Conservation (phyloP, 306 rosid genomes). For the Mimosa pudica region DNA sequence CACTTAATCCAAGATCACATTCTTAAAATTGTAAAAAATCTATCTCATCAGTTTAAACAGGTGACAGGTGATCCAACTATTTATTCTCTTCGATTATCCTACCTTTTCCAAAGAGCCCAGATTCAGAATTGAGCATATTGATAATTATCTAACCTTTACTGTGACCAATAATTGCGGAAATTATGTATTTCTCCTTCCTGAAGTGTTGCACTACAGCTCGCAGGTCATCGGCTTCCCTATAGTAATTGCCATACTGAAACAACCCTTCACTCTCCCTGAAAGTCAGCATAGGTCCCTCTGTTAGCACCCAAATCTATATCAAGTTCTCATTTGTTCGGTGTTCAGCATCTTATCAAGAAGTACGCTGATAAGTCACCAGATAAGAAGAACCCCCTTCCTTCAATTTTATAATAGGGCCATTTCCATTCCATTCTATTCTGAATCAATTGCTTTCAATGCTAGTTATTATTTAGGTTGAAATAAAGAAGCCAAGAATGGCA, state of each 20-base stretch:
- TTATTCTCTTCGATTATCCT: conserved; percentile 9
- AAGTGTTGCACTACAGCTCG: conserved; percentile 70
- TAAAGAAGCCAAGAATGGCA: neutral
- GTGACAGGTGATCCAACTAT: neutral
- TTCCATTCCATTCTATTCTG: conserved; percentile 6
- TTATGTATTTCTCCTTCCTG: conserved; percentile 45
- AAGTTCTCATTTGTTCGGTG: neutral
- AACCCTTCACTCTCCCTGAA: conserved; percentile 89
- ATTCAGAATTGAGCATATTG: conserved; percentile 8
- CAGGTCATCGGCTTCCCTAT: conserved; percentile 81
- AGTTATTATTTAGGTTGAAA: conserved; percentile 12
- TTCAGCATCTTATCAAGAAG: conserved; percentile 12
- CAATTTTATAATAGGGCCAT: conserved; percentile 2
- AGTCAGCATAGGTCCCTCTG: conserved; percentile 26
- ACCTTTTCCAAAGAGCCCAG: conserved; percentile 23
- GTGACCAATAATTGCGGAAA: conserved; percentile 79
- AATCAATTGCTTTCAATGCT: conserved; percentile 10
- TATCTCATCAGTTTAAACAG: conserved; percentile 5
- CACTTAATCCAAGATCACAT: neutral
- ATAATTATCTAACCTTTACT: conserved; percentile 71
- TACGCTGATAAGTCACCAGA: neutral
- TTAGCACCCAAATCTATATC: conserved; percentile 14
- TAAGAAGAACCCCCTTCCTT: conserved; percentile 25
- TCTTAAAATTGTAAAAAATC: conserved; percentile 17
- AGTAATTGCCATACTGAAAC: conserved; percentile 81